phyloP scores from a whole-genome alignment of 2,329 filamentous ascomycete species.

The Aspergillus sp. region DNA sequence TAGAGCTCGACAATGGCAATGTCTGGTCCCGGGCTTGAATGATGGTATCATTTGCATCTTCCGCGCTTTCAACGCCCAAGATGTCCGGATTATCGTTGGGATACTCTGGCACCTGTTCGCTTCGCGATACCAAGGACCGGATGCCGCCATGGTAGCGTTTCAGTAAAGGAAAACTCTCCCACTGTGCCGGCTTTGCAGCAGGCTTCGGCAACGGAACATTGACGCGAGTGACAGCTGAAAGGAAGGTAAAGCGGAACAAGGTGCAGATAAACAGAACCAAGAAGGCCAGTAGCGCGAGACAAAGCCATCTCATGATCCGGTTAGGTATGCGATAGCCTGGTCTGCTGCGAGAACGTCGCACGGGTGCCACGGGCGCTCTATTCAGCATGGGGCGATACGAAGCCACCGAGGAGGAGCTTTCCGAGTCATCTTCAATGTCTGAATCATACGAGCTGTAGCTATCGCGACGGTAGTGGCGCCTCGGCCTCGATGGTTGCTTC shows the following conservation, averaged over 20 bases:
- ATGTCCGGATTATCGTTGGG: conserved; percentile 65
- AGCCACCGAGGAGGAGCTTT: conserved; percentile 49
- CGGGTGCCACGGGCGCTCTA: conserved; percentile 27
- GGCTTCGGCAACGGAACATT: conserved; percentile 55
- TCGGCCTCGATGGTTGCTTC: conserved; percentile 30
- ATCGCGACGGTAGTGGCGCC: conserved; percentile 24
- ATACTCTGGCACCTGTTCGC: conserved; percentile 77
- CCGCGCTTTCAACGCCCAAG: conserved; percentile 47
- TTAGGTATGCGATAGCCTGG: conserved; percentile 65
- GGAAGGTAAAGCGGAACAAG: conserved; percentile 71
- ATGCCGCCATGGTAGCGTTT: conserved; percentile 89
- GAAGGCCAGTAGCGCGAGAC: conserved; percentile 67
- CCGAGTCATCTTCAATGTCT: conserved; percentile 33
- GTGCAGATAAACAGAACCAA: conserved; percentile 76
- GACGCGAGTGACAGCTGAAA: conserved; percentile 32
- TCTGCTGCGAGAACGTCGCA: conserved; percentile 30
- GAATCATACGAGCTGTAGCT: conserved; percentile 30
- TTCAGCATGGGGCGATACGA: conserved; percentile 53
- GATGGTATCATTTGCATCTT: conserved; percentile 30
- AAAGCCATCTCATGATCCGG: conserved; percentile 75
- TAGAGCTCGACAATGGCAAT: conserved; percentile 49
- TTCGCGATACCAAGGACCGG: conserved; percentile 64
- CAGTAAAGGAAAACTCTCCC: conserved; percentile 84
- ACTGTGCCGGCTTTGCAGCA: conserved; percentile 65
- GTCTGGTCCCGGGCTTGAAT: conserved; percentile 28